Percentiles rank a stretch among this genome's conserved stretches.
These are phyloP conservation scores for Auriculariales sp. DNA, from an alignment of 768 basidiomycete genomes.

Conservation along the genomic window DNA sequence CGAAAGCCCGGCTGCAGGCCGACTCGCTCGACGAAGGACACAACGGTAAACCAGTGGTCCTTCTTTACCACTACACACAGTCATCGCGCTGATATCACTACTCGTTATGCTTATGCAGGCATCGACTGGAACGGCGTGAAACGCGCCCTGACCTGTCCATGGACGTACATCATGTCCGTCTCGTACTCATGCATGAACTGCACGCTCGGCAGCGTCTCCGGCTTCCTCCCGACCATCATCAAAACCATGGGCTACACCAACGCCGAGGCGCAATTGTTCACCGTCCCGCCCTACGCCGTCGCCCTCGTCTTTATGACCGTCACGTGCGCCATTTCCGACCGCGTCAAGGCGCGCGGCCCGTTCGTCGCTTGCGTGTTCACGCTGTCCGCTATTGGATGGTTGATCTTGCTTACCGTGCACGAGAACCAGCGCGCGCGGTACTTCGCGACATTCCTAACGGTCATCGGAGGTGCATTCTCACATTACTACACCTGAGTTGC, in stretches of 20 bases:
- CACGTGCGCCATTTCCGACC: conserved; percentile 21
- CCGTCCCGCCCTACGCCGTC: conserved; percentile 30
- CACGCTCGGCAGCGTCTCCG: conserved; percentile 9
- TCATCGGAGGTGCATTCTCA: conserved; percentile 10
- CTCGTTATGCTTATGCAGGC: too few species aligned
- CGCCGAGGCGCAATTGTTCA: conserved; percentile 33
- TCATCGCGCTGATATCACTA: too few species aligned
- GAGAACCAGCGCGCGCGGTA: conserved; percentile 18
- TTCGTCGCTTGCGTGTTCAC: conserved; percentile 29
- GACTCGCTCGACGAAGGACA: conserved; percentile 11
- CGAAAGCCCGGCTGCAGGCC: conserved; percentile 18
- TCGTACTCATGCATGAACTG: conserved; percentile 20
- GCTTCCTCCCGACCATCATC: conserved; percentile 22
- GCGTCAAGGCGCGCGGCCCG: conserved; percentile 27
- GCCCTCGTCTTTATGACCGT: conserved; percentile 16
- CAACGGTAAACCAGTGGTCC: background rate
- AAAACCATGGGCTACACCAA: conserved; percentile 33
- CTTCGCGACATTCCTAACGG: conserved; percentile 21
- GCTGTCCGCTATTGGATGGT: conserved; percentile 36
- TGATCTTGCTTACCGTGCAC: conserved; percentile 21
- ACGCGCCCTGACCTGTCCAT: conserved; percentile 19
- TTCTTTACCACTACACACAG: too few species aligned
- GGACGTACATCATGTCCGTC: conserved; percentile 16
- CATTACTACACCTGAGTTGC: too few species aligned
- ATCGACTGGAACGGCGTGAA: conserved; percentile 21